phyloP scores from a whole-genome alignment of 176 grass and related monocot genomes.

The Pontederia paniculata region DNA sequence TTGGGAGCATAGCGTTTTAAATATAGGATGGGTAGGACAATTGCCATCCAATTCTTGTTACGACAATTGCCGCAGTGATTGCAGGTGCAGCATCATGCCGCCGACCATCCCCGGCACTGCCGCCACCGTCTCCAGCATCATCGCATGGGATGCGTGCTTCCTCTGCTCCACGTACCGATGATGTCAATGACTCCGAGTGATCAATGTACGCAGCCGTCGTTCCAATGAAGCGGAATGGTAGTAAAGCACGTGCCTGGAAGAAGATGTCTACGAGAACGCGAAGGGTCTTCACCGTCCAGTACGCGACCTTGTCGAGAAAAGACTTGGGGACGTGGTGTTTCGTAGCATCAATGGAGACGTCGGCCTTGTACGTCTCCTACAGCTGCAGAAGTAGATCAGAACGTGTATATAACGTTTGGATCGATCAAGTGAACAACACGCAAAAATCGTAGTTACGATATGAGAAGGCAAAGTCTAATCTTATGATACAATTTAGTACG shows the following conservation, averaged over 20 bases:
- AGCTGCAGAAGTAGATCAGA: neutral
- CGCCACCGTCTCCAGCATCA: conserved; percentile 17
- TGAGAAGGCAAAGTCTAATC: neutral
- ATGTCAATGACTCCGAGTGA: neutral
- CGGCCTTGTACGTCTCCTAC: conserved; percentile 4
- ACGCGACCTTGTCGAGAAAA: neutral
- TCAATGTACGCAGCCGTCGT: neutral
- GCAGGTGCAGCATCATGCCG: conserved; percentile 13
- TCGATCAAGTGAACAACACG: no score
- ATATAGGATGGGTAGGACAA: no score
- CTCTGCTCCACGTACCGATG: neutral
- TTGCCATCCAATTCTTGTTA: no score
- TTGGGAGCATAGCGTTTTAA: no score
- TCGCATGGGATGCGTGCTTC: conserved; percentile 2
- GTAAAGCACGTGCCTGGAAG: neutral
- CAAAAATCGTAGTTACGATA: no score
- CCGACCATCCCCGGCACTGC: conserved; percentile 14
- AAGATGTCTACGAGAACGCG: neutral
- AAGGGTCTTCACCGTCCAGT: neutral
- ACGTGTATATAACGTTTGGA: no score
- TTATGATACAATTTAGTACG: neutral
- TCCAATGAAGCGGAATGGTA: no score
- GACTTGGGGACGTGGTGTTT: neutral
- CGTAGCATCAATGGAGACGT: neutral
- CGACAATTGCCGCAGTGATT: conserved; percentile 12